Evolutionary conservation across 1,284 basidiomycete genomes (phyloP), one percentile per base, ranked within the genome.

Genomic region (Cystobasidium pallidum): DNA sequence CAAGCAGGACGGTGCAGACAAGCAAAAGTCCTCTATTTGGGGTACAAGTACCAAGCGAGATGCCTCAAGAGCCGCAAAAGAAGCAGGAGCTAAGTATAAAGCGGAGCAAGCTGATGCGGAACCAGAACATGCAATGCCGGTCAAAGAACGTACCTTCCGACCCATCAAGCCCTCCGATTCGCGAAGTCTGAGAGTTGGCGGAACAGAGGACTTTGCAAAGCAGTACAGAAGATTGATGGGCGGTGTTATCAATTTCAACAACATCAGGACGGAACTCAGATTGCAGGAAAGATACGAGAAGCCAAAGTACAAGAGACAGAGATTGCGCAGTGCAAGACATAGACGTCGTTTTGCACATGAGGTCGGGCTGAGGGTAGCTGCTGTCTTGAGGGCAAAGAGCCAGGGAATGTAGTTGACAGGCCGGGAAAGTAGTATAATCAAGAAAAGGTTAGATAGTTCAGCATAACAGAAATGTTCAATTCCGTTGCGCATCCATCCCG

Each of bases 351-450:
- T 72, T 45, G 70, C 62, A 28, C 10, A 49, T 39, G 70, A 65
- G 43, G 54, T 72, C 19, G 62, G 62, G 17, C 17, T 64, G 11
- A 65, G 54, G 39, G 70, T 72, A 41, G 63, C 52, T 34, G 70
- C 70, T 34, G 70, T 72, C 6, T 24, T 72, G 63, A 19, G 52
- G 41, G 63, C 63, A 21, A 65, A 59, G 39, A 57, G 62, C 26
- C 70, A 66, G 55, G 70, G 70, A 28, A 72, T 72, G 70, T 72
- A 72, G 43, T n/a, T n/a, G n/a, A n/a, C n/a, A n/a, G n/a, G n/a
- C n/a, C 28, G 24, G 28, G 10, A 39, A 15, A 19, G 21, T 6
- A 7, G 13, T 39, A 39, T 13, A 39, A 13, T 13, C 7, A 39
- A 39, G 36, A 39, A 39, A 39, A 6, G 7, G 36, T 39, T 13